phyloP scores from a whole-genome alignment of 2,329 filamentous ascomycete species.

The Fusarium anthophilum region DNA sequence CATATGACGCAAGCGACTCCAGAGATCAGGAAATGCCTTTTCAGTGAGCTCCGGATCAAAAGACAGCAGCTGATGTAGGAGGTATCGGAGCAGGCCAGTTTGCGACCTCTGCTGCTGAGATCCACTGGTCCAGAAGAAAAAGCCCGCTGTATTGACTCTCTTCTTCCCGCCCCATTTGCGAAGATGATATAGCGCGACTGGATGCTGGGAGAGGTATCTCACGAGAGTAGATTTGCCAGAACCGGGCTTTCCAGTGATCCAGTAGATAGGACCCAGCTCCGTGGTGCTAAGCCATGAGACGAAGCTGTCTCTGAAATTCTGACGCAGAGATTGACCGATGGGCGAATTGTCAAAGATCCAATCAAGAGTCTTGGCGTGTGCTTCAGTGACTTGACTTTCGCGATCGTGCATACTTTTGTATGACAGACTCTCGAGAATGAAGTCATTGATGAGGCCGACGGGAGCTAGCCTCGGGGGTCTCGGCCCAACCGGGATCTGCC shows the following conservation, averaged over 20 bases:
- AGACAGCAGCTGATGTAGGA: slow-evolving; percentile 49
- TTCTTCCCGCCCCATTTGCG: slow-evolving; percentile 41
- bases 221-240: slow-evolving; percentile 59
- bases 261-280: not conserved
- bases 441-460: slow-evolving; percentile 42
- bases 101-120: slow-evolving; percentile 50
- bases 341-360: slow-evolving; percentile 47
- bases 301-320: not conserved
- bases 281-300: not conserved
- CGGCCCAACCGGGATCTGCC: not conserved
- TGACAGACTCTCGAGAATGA: slow-evolving; percentile 45
- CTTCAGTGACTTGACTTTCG: slow-evolving; percentile 44
- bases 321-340: not conserved
- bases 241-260: slow-evolving; percentile 44
- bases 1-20: not conserved
- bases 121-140: slow-evolving; percentile 58
- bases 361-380: slow-evolving; percentile 47
- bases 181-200: slow-evolving; percentile 17
- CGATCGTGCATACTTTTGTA: slow-evolving; percentile 47
- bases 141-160: slow-evolving; percentile 48
- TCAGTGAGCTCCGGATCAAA: not conserved
- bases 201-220: slow-evolving; percentile 48
- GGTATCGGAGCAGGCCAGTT: slow-evolving; percentile 48
- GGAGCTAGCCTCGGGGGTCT: slow-evolving; percentile 15
- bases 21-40: not conserved